A percentile compares a stretch with the other conserved stretches of the same genome.
Evolutionary conservation across 2,329 filamentous ascomycete genomes (phyloP).

Genomic region (Esteya vermicola): DNA sequence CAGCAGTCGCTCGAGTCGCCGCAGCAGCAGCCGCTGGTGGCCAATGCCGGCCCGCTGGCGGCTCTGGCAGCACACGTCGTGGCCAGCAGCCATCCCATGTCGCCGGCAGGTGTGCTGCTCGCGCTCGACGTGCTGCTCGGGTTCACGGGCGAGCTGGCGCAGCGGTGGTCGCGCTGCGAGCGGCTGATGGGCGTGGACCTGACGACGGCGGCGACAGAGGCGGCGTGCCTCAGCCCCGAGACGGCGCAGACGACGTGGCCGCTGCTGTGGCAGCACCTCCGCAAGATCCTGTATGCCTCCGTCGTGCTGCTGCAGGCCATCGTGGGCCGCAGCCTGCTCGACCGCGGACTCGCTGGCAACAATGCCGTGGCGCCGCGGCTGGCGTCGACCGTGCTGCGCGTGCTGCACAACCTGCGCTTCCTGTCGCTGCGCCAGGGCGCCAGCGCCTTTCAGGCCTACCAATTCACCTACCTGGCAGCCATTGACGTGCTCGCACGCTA

Average conservation of each 20-base stretch:
- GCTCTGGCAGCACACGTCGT: constrained; percentile 50
- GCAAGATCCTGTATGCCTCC: constrained; percentile 60
- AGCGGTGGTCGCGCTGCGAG: constrained; percentile 56
- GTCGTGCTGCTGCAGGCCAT: constrained; percentile 64
- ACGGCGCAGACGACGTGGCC: constrained; percentile 54
- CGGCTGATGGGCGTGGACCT: constrained; percentile 58
- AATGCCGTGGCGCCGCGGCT: constrained; percentile 32
- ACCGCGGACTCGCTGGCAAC: constrained; percentile 29
- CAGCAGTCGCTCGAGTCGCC: constrained; percentile 42
- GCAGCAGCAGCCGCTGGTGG: constrained; percentile 36
- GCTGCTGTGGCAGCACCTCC: constrained; percentile 59
- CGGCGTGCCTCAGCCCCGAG: constrained; percentile 46
- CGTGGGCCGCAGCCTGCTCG: constrained; percentile 46
- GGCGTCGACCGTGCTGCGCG: constrained; percentile 57
- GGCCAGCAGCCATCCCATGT: constrained; percentile 25
- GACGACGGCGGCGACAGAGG: constrained; percentile 34
- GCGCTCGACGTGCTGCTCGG: constrained; percentile 46
- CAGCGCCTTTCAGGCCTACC: constrained; percentile 67
- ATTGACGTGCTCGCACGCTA: constrained; percentile 71
- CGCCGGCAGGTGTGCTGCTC: constrained; percentile 13
- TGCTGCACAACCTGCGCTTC: constrained; percentile 67
- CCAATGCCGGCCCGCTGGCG: constrained; percentile 53
- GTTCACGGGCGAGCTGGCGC: constrained; percentile 52
- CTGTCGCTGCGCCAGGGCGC: constrained; percentile 62
- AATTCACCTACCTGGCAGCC: constrained; percentile 68